Base-by-base conservation (phyloP, 495 filamentous ascomycete genomes). In the Lindgomyces ingoldianus region DNA sequence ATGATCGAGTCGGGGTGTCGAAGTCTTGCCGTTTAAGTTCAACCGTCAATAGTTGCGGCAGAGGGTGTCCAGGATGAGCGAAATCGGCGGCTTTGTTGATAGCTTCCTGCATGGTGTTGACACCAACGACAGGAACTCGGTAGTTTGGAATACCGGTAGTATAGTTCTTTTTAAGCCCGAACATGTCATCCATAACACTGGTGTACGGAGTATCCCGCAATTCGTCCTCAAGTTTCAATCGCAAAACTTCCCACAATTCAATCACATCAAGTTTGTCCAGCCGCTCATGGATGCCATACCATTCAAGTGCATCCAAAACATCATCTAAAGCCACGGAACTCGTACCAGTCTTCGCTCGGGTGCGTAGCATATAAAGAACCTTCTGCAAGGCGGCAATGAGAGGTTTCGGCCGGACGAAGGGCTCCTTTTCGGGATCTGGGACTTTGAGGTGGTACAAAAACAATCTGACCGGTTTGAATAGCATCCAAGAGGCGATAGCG, bases 21-120 rank as follows among this genome's bases (percentile, higher is more conserved):
- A 84, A 80, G 14, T 75, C 71, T 62, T 86, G 84, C 25, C 86
- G 83, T 33, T 81, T 76, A 33, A 89, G 75, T 63, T 89, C 86
- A 19, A 89, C 66, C 21, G 83, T 78, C 24, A 89, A 75, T 10
- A 88, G 64, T 1, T 80, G 71, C 4, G 80, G 72, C 74, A 33
- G 78, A 62, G 63, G 30, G 26, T 62, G 50, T 26, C 36, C 33
- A 16, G 55, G 25, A 36, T 59, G 33, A 12, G 53, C 29, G 11
- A 72, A 33, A 48, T 70, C 57, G n/a, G 69, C 11, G 10, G 58
- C 8, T 46, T 69, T 71, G 12, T 56, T 62, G 9, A 75, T 25
- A 10, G 72, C 74, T n/a, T 69, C 61, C 39, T 72, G 68, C 30
- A 77, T 67, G 39, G 36, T 70, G n/a, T 42, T 62, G 29, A 60